Evolutionary conservation across 2,329 filamentous ascomycete species (phyloP).

Genomic region (Colletotrichum navitas): DNA sequence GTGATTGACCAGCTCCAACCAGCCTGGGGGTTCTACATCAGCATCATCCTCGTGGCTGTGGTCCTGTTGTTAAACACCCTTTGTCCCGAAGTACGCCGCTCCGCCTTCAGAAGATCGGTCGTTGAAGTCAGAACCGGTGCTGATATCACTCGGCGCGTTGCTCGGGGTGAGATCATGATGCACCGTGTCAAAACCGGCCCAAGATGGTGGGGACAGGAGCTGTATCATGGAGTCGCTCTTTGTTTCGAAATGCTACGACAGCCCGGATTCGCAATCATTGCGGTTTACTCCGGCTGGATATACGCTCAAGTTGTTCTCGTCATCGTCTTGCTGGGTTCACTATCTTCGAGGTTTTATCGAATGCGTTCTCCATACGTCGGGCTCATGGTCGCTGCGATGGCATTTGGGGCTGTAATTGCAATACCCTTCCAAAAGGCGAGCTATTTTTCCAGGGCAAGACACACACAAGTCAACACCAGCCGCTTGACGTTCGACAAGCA

Average conservation of each 20-base stretch:
- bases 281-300: conserved; percentile 82
- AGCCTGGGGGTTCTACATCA: conserved; percentile 82
- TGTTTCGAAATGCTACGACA: conserved; percentile 79
- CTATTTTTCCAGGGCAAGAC: conserved; percentile 74
- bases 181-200: conserved; percentile 79
- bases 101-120: conserved; percentile 76
- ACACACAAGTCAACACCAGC: conserved; percentile 70
- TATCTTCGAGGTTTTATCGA: conserved; percentile 77
- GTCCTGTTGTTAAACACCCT: conserved; percentile 78
- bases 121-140: conserved; percentile 70
- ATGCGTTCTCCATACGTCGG: conserved; percentile 76
- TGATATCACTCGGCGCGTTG: conserved; percentile 69
- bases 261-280: conserved; percentile 78
- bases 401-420: conserved; percentile 76
- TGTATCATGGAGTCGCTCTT: conserved; percentile 76
- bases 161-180: conserved; percentile 81
- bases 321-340: conserved; percentile 77
- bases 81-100: conserved; percentile 78
- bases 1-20: conserved; percentile 75
- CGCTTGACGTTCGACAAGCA: conserved; percentile 75
- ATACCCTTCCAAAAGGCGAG: conserved; percentile 81
- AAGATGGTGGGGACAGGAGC: conserved; percentile 82
- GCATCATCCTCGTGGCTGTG: conserved; percentile 74
- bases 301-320: conserved; percentile 81
- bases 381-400: conserved; percentile 73